Evolutionary conservation across 2,329 filamentous ascomycete species (phyloP).

Genomic region (Taxawa tesnikishii): DNA sequence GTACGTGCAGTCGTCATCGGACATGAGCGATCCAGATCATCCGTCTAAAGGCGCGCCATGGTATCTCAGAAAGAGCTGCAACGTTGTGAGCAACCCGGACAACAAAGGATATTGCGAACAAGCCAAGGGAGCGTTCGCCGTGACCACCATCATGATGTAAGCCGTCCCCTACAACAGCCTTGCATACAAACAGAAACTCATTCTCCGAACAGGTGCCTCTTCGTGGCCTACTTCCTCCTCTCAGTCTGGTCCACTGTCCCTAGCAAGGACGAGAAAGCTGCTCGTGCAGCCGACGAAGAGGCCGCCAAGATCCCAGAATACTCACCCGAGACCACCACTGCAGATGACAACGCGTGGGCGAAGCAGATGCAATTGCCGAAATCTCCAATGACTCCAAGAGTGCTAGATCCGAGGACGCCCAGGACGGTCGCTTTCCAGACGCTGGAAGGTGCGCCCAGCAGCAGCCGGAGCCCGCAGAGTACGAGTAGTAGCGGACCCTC

Average conservation of each 20-base stretch:
- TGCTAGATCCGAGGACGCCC: constrained; percentile 41
- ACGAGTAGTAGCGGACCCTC: constrained; percentile 8
- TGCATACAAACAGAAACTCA: background rate
- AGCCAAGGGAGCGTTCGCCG: constrained; percentile 55
- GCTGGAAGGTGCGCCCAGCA: no score
- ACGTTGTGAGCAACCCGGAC: constrained; percentile 30
- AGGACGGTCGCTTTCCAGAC: constrained; percentile 56
- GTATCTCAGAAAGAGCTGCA: constrained; percentile 64
- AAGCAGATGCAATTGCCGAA: constrained; percentile 32
- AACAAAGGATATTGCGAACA: constrained; percentile 49
- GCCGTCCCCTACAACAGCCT: constrained; percentile 19
- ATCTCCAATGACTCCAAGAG: constrained; percentile 33
- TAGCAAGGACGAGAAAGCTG: constrained; percentile 19
- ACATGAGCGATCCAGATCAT: constrained; percentile 54
- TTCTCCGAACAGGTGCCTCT: constrained; percentile 38
- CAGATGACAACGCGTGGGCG: constrained; percentile 42
- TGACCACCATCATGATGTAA: constrained; percentile 57
- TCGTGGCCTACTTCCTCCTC: constrained; percentile 46
- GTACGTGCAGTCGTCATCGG: constrained; percentile 60
- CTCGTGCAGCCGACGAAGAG: constrained; percentile 15
- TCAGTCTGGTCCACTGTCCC: constrained; percentile 44
- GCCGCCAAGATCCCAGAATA: constrained; percentile 12
- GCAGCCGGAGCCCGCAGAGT: constrained; percentile 11
- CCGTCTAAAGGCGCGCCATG: constrained; percentile 53
- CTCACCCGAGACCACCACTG: constrained; percentile 19